Evolutionary conservation across 2,329 filamentous ascomycete genomes (phyloP).

Genomic region (Mycosphaerelloides madeirae): DNA sequence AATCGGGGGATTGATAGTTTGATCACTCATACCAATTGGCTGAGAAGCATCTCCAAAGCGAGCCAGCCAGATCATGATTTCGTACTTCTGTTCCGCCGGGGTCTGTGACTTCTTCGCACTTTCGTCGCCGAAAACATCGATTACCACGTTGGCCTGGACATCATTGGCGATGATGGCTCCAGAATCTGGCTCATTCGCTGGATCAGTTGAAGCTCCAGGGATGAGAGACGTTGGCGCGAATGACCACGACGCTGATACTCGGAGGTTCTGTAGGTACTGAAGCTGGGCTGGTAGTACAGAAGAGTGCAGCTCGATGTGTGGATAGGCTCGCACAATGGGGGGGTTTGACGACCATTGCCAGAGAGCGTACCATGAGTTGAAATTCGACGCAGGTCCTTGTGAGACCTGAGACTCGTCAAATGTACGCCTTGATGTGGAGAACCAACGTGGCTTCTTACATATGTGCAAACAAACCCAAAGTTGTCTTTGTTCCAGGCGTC

Average conservation of each 20-base stretch:
- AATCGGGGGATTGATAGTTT: constrained; percentile 10
- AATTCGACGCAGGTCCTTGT: neutral
- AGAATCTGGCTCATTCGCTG: constrained; percentile 5
- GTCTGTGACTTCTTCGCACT: constrained; percentile 10
- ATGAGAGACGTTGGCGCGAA: constrained; percentile 13
- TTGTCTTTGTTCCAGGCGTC: constrained; percentile 15
- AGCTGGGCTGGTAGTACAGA: constrained; percentile 11
- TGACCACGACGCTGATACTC: constrained; percentile 13
- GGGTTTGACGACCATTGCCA: constrained; percentile 15
- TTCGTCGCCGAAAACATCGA: constrained; percentile 18
- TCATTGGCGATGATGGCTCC: constrained; percentile 8
- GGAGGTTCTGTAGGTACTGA: constrained; percentile 3
- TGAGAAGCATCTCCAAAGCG: constrained; percentile 12
- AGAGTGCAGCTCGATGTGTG: constrained; percentile 13
- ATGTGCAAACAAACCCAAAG: constrained; percentile 13
- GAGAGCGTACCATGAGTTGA: constrained; percentile 7
- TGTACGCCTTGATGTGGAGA: constrained; percentile 5
- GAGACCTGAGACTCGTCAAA: neutral
- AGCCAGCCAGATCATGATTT: constrained; percentile 20
- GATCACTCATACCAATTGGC: constrained; percentile 13
- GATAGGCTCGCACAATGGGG: constrained; percentile 15
- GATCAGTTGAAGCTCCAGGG: constrained; percentile 6
- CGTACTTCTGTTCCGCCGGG: constrained; percentile 15
- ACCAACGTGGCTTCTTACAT: constrained; percentile 8
- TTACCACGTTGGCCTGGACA: constrained; percentile 15